Base-by-base conservation (phyloP, 805 yeast genomes). In the Kregervanrija pseudodelftensis region DNA sequence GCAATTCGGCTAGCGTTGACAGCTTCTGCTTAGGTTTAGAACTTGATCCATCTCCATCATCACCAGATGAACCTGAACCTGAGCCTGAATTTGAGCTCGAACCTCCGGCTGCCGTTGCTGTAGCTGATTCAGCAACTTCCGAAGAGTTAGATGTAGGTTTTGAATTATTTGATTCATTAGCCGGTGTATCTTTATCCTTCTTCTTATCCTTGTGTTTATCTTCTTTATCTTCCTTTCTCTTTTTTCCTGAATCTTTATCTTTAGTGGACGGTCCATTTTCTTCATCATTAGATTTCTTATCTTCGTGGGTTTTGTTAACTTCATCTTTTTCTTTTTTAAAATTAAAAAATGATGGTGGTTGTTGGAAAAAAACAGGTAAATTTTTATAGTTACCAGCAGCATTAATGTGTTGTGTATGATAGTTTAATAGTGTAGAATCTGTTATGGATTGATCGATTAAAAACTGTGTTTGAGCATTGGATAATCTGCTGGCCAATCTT, bases 1-100 rank as follows among this genome's bases (percentile, higher is more conserved):
- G 81, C 7, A 69, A 49, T 30, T 60, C 66, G 16, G 63, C 46
- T 11, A 57, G 55, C 33, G 58, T 54, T 33, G 44, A 39, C 31
- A 33, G 37, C 22, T 55, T 64, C 15, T 51, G 55, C 42, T 55
- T 58, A 4, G 52, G 45, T 41, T 56, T 53, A 16, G 56, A 15
- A 30, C 11, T 34, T 8, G 39, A 14, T 16, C 33, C 42, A 12
- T 54, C 60, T 36, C 52, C 55, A 40, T 53, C 33, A 9, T 52
- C 36, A 17, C 44, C 48, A 41, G 48, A 54, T 36, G 50, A 65
- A 34, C 59, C 58, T 3, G 65, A 59, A 5, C 64, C 58, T 15
- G 60, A 44, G 11, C 55, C 47, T 8, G 59, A 48, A 4, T 39
- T 16, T 10, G 45, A 22, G 9, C 41, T 30, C 13, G 55, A 55